These are phyloP conservation scores for Powellomyces hirtus DNA, from an alignment of 192 early-diverging fungal genomes.

Conservation along the genomic window DNA sequence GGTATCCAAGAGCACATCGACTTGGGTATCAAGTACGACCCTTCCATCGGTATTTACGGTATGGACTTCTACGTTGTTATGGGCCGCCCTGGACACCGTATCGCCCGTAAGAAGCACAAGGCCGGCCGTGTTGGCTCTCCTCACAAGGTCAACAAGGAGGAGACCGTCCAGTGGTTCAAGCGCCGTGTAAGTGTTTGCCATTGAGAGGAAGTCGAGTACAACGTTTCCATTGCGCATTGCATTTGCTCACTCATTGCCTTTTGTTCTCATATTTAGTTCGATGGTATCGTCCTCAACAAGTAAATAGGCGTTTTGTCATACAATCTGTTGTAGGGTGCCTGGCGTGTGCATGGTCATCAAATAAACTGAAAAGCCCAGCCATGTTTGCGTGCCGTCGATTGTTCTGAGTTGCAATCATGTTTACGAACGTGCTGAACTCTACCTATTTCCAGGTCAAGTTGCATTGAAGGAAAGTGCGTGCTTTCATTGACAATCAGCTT, in stretches of 20 bases:
- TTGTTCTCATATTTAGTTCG: conserved; percentile 58
- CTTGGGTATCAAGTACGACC: conserved; percentile 99
- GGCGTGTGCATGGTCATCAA: too few species aligned
- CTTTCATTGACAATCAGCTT: too few species aligned
- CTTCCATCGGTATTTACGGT: conserved; percentile 95
- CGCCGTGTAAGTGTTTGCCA: conserved; percentile 69
- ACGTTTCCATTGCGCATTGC: background rate
- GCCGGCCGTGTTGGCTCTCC: conserved; percentile 77
- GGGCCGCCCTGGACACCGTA: conserved; percentile 95
- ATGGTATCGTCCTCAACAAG: conserved; percentile 83
- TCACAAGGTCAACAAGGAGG: conserved; percentile 94
- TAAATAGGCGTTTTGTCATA: too few species aligned
- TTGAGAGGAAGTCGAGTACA: background rate
- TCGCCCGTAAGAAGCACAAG: conserved; percentile 89
- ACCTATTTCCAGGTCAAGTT: too few species aligned
- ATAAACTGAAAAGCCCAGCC: too few species aligned
- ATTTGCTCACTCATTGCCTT: background rate
- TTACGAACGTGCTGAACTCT: too few species aligned
- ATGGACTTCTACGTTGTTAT: conserved; percentile 99
- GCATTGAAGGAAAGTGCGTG: too few species aligned
- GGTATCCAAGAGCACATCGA: conserved; percentile 99
- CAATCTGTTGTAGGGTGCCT: too few species aligned
- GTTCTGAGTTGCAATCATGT: too few species aligned
- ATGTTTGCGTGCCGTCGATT: too few species aligned
- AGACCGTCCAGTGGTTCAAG: conserved; percentile 99